Evolutionary conservation across 805 yeast genomes (phyloP).

Genomic region (Ogataea saltuana): DNA sequence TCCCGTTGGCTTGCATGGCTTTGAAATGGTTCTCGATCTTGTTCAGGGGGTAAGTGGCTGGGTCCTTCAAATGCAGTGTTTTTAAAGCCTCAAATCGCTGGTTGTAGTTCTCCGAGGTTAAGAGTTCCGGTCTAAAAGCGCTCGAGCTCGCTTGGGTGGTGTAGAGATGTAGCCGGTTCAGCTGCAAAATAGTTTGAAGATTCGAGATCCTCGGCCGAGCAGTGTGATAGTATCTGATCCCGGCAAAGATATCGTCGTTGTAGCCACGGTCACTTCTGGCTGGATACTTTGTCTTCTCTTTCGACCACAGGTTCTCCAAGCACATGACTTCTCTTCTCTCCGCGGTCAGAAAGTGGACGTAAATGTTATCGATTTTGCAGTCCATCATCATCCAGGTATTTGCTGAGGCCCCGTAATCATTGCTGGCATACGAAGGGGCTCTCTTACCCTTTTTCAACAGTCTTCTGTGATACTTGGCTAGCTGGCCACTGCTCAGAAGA

Average conservation of each 20-base stretch:
- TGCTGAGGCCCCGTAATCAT: conserved; percentile 54
- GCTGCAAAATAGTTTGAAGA: not conserved
- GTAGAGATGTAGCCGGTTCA: not conserved
- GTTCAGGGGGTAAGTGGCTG: conserved; percentile 21
- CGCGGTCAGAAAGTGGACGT: conserved; percentile 70
- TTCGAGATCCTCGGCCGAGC: not conserved
- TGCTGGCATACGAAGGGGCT: conserved; percentile 52
- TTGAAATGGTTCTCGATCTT: conserved; percentile 26
- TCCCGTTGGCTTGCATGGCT: conserved; percentile 33
- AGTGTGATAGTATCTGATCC: conserved; percentile 49
- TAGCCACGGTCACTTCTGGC: conserved; percentile 25
- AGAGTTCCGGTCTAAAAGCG: conserved; percentile 2
- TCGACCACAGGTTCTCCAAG: conserved; percentile 66
- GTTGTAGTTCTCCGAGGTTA: conserved; percentile 20
- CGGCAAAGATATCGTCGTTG: conserved; percentile 46
- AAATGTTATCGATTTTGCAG: conserved; percentile 59
- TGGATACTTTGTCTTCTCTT: conserved; percentile 20
- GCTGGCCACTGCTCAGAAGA: conserved; percentile 55
- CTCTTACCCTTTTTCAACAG: conserved; percentile 55
- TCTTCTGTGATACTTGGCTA: conserved; percentile 52
- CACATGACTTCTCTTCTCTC: conserved; percentile 68
- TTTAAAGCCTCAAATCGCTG: conserved; percentile 21
- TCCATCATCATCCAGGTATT: conserved; percentile 87
- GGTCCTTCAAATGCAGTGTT: conserved; percentile 24
- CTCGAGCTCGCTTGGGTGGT: not conserved